Conservation (phyloP, 495 filamentous ascomycete genomes). For the Penicillium canescens region DNA sequence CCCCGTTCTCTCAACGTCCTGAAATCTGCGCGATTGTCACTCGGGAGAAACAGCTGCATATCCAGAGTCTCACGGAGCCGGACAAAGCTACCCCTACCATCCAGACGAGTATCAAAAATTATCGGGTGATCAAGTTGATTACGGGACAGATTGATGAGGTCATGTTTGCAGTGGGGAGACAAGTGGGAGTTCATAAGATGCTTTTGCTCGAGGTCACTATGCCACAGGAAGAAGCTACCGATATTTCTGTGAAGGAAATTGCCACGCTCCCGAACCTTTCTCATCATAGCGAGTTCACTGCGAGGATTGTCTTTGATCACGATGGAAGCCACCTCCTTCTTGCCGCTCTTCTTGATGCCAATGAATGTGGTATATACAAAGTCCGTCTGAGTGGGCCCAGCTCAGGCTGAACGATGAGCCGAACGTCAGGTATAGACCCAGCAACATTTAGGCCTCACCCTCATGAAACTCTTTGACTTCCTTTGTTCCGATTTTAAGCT, state of each 20-base stretch:
- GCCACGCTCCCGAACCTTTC: slow-evolving; percentile 20
- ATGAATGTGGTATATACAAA: slow-evolving; percentile 14
- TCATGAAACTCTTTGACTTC: too few species aligned
- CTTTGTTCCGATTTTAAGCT: neutral
- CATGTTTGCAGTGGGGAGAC: slow-evolving; percentile 28
- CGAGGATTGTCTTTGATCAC: slow-evolving; percentile 5
- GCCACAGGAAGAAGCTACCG: slow-evolving; percentile 1
- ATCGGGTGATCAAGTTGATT: slow-evolving; percentile 29
- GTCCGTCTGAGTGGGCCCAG: too few species aligned
- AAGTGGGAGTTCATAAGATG: slow-evolving; percentile 17
- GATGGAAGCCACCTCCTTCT: slow-evolving; percentile 12
- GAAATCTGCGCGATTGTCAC: slow-evolving; percentile 27
- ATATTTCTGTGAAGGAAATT: slow-evolving; percentile 18
- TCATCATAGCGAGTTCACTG: slow-evolving; percentile 19
- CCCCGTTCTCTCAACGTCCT: slow-evolving; percentile 15
- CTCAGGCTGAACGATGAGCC: too few species aligned
- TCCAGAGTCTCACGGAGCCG: slow-evolving; percentile 15
- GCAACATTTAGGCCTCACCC: too few species aligned
- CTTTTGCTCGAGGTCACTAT: slow-evolving; percentile 28
- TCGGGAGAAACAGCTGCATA: slow-evolving; percentile 24
- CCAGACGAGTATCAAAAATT: slow-evolving; percentile 25
- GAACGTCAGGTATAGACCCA: too few species aligned
- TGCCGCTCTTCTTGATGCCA: slow-evolving; percentile 6
- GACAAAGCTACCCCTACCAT: neutral
- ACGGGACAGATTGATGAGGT: slow-evolving; percentile 18